These are phyloP conservation scores for Xylaria sp. DNA, from an alignment of 2,329 filamentous ascomycete genomes.

Conservation along the genomic window DNA sequence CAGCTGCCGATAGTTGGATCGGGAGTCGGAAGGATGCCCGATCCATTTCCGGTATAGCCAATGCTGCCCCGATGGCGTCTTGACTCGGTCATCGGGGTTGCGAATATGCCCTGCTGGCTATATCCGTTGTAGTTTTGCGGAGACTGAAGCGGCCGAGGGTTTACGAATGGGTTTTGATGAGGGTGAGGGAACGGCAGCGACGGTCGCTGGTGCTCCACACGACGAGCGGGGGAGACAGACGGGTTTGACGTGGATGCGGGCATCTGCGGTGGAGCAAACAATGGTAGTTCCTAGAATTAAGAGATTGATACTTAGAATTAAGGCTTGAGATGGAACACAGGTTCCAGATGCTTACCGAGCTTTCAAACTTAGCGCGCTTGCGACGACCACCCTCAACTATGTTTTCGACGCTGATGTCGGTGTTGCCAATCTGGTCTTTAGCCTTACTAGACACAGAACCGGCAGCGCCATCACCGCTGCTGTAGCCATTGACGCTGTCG, in stretches of 20 bases:
- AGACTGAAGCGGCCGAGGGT: constrained; percentile 72
- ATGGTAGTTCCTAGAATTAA: constrained; percentile 72
- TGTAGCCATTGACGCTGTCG: constrained; percentile 70
- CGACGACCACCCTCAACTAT: constrained; percentile 95
- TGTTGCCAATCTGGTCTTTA: constrained; percentile 85
- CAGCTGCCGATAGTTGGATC: constrained; percentile 96
- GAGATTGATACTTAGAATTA: constrained; percentile 30
- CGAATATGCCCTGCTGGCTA: constrained; percentile 53
- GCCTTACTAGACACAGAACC: constrained; percentile 71
- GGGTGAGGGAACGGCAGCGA: constrained; percentile 70
- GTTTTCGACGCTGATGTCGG: constrained; percentile 96
- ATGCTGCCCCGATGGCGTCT: constrained; percentile 63
- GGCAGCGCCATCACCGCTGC: constrained; percentile 78
- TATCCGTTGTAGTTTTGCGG: constrained; percentile 68
- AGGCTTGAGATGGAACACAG: constrained; percentile 3
- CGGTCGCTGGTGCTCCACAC: constrained; percentile 65
- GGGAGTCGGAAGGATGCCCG: constrained; percentile 77
- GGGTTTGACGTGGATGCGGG: constrained; percentile 92
- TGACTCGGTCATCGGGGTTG: constrained; percentile 56
- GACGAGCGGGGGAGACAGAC: constrained; percentile 88
- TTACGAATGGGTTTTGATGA: constrained; percentile 73
- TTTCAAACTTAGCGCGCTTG: constrained; percentile 92
- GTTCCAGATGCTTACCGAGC: constrained; percentile 69
- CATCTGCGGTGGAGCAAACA: constrained; percentile 92
- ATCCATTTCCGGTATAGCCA: constrained; percentile 44